These are phyloP conservation scores for Cadophora gregata DNA, from an alignment of 2,329 filamentous ascomycete genomes.

Conservation along the genomic window DNA sequence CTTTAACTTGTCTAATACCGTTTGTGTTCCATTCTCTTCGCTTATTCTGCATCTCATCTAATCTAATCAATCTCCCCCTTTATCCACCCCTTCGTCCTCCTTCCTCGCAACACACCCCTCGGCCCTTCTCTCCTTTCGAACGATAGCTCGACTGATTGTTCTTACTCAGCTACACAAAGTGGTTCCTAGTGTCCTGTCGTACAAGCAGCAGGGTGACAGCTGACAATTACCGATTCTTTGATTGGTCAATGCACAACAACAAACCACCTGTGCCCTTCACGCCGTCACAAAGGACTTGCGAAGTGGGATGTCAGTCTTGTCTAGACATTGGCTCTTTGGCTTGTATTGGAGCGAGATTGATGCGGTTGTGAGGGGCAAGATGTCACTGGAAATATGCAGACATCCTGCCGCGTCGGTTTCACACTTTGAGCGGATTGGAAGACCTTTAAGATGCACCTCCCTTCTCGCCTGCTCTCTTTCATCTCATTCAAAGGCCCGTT, in stretches of 20 bases:
- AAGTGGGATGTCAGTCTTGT: background rate
- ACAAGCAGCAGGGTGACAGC: background rate
- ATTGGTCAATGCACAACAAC: slow-evolving; percentile 11
- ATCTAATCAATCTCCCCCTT: slow-evolving; percentile 1
- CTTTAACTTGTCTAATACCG: too few species aligned
- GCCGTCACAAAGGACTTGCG: background rate
- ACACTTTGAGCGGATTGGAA: background rate
- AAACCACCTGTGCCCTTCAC: slow-evolving; percentile 12
- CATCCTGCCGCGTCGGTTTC: background rate
- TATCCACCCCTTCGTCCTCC: background rate
- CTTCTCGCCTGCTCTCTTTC: too few species aligned
- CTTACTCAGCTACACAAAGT: background rate
- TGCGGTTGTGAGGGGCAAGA: background rate
- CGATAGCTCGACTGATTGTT: background rate
- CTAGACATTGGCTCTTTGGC: background rate
- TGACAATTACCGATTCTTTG: slow-evolving; percentile 18
- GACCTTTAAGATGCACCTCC: background rate
- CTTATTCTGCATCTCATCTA: background rate
- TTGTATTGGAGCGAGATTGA: background rate
- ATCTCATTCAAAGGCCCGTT: background rate
- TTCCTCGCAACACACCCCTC: background rate
- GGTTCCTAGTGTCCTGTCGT: background rate
- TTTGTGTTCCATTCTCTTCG: too few species aligned
- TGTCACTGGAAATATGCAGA: slow-evolving; percentile 2
- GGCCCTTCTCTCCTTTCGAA: background rate